A percentile compares a stretch with the other conserved stretches of the same genome.
Conservation (phyloP, 139 green algal genomes). For the Tetradesmus lagerheimii region DNA sequence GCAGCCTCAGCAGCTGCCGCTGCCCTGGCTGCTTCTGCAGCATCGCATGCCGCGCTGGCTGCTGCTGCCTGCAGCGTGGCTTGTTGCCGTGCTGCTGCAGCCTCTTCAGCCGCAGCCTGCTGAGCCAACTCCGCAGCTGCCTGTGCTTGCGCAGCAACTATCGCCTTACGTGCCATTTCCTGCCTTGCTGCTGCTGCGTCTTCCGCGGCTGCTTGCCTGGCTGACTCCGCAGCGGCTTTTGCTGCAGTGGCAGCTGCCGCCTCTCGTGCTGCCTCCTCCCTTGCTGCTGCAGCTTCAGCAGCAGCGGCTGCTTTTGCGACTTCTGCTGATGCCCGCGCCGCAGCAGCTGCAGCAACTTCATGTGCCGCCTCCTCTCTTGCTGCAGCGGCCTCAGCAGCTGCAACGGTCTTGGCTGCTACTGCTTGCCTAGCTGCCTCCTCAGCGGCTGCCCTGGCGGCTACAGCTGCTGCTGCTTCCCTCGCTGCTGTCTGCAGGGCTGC, state of each 20-base stretch:
- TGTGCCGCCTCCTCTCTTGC: not conserved
- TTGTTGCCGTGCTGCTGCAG: not conserved
- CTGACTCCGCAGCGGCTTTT: not conserved
- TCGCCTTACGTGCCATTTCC: not conserved
- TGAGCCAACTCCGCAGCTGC: not conserved
- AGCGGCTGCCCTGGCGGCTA: not conserved
- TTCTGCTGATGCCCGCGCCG: not conserved
- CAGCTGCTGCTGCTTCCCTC: not conserved
- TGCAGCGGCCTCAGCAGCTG: not conserved
- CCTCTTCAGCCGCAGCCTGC: not conserved
- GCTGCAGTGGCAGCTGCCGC: not conserved
- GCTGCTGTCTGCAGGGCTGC: not conserved
- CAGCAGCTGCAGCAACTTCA: not conserved
- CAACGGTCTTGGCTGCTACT: not conserved
- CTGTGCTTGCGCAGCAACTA: not conserved
- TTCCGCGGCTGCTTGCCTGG: not conserved
- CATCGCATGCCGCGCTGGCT: too few species aligned
- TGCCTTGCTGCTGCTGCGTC: not conserved
- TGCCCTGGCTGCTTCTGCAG: not conserved
- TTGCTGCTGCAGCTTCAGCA: not conserved
- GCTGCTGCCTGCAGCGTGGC: too few species aligned
- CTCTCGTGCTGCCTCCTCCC: not conserved
- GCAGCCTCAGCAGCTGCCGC: not conserved
- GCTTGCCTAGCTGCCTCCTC: not conserved
- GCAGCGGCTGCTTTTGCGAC: not conserved